Conservation (phyloP, 495 filamentous ascomycete genomes). For the Tuber indicum region DNA sequence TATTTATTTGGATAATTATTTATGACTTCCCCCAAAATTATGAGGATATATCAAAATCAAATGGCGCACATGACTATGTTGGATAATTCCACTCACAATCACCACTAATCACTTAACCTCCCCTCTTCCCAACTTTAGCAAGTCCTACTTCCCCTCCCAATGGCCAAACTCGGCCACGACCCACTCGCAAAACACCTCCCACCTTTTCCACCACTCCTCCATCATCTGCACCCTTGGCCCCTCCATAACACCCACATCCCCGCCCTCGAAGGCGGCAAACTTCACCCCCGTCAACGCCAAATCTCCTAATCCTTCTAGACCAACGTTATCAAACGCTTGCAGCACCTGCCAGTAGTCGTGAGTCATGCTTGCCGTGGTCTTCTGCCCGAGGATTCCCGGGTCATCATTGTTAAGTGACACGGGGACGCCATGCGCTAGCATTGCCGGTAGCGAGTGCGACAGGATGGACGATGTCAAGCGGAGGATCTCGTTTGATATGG, state of each 20-base stretch:
- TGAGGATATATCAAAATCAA: neutral
- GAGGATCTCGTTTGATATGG: conserved; percentile 77
- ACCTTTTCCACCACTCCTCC: conserved; percentile 68
- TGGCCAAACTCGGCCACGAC: conserved; percentile 73
- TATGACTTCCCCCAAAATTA: too few relatives aligned
- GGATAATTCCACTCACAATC: neutral
- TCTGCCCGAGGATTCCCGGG: conserved; percentile 72
- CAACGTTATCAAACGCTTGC: conserved; percentile 78
- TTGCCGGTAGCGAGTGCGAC: conserved; percentile 71
- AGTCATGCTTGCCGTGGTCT: conserved; percentile 61
- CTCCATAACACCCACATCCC: conserved; percentile 72
- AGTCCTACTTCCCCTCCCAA: conserved; percentile 40
- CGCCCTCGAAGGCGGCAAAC: conserved; percentile 84
- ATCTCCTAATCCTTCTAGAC: conserved; percentile 70
- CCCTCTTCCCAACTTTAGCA: neutral
- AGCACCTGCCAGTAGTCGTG: conserved; percentile 91
- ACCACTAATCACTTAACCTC: neutral
- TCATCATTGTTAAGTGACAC: conserved; percentile 78
- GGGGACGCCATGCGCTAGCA: conserved; percentile 75
- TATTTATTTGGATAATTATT: too few relatives aligned
- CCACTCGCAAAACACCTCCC: conserved; percentile 91
- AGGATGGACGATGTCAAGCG: conserved; percentile 69
- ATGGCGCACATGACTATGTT: neutral
- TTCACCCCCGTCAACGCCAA: conserved; percentile 87
- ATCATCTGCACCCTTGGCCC: conserved; percentile 65